Conservation (phyloP, 495 filamentous ascomycete species). For the Aspergillus avenaceus region DNA sequence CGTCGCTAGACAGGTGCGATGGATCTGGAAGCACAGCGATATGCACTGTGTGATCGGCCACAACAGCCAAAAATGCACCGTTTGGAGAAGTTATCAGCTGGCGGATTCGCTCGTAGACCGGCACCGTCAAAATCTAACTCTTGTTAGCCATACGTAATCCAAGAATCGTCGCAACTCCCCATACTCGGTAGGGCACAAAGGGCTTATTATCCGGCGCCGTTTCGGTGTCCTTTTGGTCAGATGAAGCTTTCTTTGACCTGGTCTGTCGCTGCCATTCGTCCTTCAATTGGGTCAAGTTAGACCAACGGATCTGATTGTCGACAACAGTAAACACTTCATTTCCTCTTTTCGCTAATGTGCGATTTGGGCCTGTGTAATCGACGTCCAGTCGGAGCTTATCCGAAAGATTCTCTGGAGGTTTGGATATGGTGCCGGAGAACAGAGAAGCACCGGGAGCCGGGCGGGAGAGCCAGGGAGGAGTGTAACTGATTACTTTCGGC, state of each 20-base stretch:
- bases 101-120: conserved; percentile 69
- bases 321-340: conserved; percentile 80
- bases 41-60: conserved; percentile 79
- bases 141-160: conserved; percentile 4
- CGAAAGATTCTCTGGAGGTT: conserved; percentile 24
- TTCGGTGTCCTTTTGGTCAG: conserved; percentile 20
- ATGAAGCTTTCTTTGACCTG: conserved; percentile 28
- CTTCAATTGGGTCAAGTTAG: conserved; percentile 69
- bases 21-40: conserved; percentile 74
- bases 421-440: conserved; percentile 48
- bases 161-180: not conserved
- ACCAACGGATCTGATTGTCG: conserved; percentile 84
- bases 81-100: conserved; percentile 80
- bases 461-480: conserved; percentile 75
- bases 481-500: conserved; percentile 77
- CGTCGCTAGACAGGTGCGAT: conserved; percentile 61
- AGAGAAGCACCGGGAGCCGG: conserved; percentile 69
- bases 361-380: conserved; percentile 51
- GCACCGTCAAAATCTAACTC: conserved; percentile 61
- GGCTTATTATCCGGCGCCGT: conserved; percentile 1
- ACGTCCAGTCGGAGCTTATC: conserved; percentile 33
- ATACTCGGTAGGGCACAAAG: conserved; percentile 32
- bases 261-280: conserved; percentile 57
- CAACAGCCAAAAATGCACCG: conserved; percentile 71
- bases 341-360: conserved; percentile 68